phyloP scores from a whole-genome alignment of 257 asterid species.

The Primulina huaijiensis region DNA sequence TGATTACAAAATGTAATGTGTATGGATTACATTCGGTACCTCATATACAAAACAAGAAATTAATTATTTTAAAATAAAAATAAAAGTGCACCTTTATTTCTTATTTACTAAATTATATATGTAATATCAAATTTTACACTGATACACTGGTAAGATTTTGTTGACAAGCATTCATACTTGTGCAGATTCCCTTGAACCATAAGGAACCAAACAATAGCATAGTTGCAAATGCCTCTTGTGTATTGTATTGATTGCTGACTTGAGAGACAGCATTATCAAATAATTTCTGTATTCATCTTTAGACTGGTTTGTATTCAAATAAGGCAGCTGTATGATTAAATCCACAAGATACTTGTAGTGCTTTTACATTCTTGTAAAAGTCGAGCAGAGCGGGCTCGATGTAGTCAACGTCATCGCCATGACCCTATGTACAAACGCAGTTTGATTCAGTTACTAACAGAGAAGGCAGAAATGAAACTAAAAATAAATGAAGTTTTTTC shows the following conservation, averaged over 20 bases:
- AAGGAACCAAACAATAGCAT: not conserved
- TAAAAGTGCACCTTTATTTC: not conserved
- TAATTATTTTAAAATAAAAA: too few relatives aligned
- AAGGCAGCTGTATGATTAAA: not conserved
- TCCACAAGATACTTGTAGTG: not conserved
- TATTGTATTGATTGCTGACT: not conserved
- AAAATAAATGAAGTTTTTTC: too few relatives aligned
- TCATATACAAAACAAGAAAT: not conserved
- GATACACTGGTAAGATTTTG: too few relatives aligned
- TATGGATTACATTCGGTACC: not conserved
- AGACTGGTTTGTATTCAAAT: not conserved
- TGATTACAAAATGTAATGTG: not conserved
- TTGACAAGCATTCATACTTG: not conserved
- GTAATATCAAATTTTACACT: not conserved
- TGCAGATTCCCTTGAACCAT: not conserved
- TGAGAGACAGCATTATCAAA: too few relatives aligned
- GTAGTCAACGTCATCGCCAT: not conserved
- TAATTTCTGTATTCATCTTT: not conserved
- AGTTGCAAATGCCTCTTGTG: not conserved
- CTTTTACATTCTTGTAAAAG: not conserved
- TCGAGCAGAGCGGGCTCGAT: not conserved
- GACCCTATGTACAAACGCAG: not conserved
- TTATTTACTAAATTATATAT: not conserved
- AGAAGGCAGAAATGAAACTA: not conserved
- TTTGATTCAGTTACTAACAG: not conserved